Conservation (phyloP, 345 rosid genomes). For the Eucalyptus polyanthemos region DNA sequence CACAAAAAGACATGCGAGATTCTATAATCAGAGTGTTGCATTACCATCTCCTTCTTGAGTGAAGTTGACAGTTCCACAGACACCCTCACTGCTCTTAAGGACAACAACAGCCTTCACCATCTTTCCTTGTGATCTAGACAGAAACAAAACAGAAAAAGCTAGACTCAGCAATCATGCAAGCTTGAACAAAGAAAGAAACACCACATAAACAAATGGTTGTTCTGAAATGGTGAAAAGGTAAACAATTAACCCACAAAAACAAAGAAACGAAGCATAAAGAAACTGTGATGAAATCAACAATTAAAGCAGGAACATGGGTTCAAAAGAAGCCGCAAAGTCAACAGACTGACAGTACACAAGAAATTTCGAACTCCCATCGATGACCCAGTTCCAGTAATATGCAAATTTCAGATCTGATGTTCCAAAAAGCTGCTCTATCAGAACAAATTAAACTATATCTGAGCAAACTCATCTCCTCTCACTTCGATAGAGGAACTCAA, state of each 20-base stretch:
- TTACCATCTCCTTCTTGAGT: conserved; percentile 79
- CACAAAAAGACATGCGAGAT: background rate
- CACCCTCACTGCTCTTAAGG: conserved; percentile 62
- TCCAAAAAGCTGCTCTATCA: background rate
- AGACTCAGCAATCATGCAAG: background rate
- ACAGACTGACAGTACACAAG: background rate
- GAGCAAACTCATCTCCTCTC: background rate
- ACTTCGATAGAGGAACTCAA: background rate
- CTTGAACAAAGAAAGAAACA: background rate
- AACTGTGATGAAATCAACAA: background rate
- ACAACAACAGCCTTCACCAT: conserved; percentile 93
- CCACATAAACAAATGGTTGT: background rate
- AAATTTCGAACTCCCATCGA: background rate
- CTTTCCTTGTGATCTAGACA: conserved; percentile 53
- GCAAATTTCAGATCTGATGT: background rate
- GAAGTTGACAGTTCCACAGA: conserved; percentile 65
- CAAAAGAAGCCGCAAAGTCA: background rate
- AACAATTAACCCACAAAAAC: background rate
- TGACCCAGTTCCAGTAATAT: background rate
- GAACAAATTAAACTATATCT: background rate
- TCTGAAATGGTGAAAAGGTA: background rate
- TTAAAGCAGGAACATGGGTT: background rate
- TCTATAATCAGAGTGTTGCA: background rate
- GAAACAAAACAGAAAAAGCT: background rate
- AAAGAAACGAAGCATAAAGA: background rate